Evolutionary conservation across 441 rosid genomes (phyloP).

Genomic region (Pelargonium myrrhifolium): DNA sequence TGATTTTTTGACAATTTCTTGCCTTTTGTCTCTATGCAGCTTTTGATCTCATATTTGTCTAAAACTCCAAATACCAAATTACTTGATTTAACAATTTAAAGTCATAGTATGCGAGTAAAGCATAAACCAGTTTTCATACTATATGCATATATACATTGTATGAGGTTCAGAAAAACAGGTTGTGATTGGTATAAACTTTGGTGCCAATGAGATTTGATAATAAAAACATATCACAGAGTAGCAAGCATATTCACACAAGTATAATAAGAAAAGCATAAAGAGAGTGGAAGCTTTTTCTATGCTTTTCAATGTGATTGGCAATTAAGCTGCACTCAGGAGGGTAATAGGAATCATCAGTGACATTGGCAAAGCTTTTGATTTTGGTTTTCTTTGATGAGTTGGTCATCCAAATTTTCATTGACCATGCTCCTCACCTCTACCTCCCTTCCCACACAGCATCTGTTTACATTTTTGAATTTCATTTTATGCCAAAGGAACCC

Average conservation of each 20-base stretch:
- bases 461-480: conserved; percentile 13
- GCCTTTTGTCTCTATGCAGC: not conserved
- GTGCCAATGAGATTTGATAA: conserved; percentile 15
- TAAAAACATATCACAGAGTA: conserved; percentile 2
- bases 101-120: too few species aligned
- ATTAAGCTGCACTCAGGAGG: conserved; percentile 26
- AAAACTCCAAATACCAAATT: conserved; percentile 11
- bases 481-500: conserved; percentile 23
- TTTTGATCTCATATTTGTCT: not conserved
- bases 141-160: not conserved
- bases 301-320: conserved; percentile 23
- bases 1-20: not conserved
- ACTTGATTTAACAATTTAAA: too few species aligned
- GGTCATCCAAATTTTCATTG: conserved; percentile 30
- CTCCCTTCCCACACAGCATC: conserved; percentile 12
- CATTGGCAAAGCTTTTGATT: conserved; percentile 5
- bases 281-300: too few species aligned
- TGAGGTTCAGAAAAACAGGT: conserved; percentile 4
- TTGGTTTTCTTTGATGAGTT: conserved; percentile 18
- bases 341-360: conserved; percentile 12
- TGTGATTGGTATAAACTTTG: conserved; percentile 13
- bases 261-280: conserved; percentile 22
- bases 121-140: too few species aligned
- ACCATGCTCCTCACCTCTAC: conserved; percentile 32
- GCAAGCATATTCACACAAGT: conserved; percentile 22